phyloP scores from a whole-genome alignment of 2,329 filamentous ascomycete genomes.

The Aureobasidium sp. region DNA sequence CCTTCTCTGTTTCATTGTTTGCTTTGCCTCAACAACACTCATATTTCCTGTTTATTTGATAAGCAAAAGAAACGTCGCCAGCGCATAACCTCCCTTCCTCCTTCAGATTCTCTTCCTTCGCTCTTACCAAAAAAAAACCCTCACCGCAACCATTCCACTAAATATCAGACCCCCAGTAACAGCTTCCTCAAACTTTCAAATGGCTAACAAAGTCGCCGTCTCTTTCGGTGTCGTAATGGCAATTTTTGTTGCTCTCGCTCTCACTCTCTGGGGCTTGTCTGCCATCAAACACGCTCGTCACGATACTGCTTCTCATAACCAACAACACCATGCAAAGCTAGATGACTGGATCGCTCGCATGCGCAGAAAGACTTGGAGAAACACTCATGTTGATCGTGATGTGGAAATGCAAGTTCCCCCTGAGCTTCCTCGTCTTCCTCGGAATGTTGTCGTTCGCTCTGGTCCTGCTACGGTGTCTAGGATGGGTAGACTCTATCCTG shows the following conservation, averaged over 20 bases:
- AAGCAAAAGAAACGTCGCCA: not conserved
- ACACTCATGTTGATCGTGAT: not conserved
- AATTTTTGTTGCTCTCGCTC: conserved; percentile 14
- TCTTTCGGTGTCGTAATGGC: not conserved
- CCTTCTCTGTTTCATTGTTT: not conserved
- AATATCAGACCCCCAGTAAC: not conserved
- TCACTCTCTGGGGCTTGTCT: not conserved
- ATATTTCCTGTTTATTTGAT: not conserved
- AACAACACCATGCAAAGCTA: not conserved
- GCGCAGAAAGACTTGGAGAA: not conserved
- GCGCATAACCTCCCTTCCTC: no score
- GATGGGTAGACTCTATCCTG: not conserved
- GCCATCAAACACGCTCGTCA: not conserved
- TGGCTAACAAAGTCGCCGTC: not conserved
- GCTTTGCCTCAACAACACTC: not conserved
- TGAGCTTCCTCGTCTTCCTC: not conserved
- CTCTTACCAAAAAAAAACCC: not conserved
- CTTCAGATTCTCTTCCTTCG: not conserved
- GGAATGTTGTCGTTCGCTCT: not conserved
- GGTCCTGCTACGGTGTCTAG: not conserved
- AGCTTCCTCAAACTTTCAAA: not conserved
- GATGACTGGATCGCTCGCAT: not conserved
- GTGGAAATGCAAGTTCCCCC: not conserved
- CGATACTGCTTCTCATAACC: not conserved
- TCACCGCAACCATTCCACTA: not conserved